A percentile compares a stretch with the other conserved stretches of the same genome.
Conservation (phyloP, 2,329 filamentous ascomycete genomes). For the Lecanicillium sp. region DNA sequence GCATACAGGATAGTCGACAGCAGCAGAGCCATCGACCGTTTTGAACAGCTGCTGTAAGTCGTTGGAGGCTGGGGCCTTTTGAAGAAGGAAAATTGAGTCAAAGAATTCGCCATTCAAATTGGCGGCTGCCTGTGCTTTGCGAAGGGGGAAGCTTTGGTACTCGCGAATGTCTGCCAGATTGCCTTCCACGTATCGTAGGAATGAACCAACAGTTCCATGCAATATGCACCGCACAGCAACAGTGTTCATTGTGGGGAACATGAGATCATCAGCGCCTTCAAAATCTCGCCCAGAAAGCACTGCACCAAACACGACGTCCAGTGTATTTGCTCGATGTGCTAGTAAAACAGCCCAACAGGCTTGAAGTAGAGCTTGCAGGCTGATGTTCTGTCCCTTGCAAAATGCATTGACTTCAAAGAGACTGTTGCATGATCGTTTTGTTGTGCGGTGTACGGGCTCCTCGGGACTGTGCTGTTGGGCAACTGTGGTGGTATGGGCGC, state of each 20-base stretch:
- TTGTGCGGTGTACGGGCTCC: constrained; percentile 1
- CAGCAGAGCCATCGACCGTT: constrained; percentile 56
- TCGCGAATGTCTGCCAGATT: constrained; percentile 58
- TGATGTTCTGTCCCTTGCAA: constrained; percentile 61
- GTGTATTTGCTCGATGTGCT: constrained; percentile 49
- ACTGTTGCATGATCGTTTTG: constrained; percentile 12
- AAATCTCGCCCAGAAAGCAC: constrained; percentile 80
- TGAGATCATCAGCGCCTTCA: constrained; percentile 55
- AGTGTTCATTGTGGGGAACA: constrained; percentile 93
- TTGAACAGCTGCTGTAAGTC: constrained; percentile 38
- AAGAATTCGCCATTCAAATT: constrained; percentile 33
- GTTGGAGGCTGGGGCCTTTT: constrained; percentile 23
- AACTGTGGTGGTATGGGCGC: constrained; percentile 30
- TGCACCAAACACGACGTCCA: constrained; percentile 76
- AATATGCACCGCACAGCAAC: constrained; percentile 66
- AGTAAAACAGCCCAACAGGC: constrained; percentile 68
- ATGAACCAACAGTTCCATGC: constrained; percentile 56
- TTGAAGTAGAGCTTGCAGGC: constrained; percentile 68
- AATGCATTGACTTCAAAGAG: constrained; percentile 34
- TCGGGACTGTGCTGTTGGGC: neutral
- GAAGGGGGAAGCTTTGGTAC: constrained; percentile 70
- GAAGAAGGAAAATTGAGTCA: constrained; percentile 50
- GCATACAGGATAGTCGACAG: constrained; percentile 75
- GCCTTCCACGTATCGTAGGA: constrained; percentile 68
- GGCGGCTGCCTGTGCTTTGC: constrained; percentile 50